phyloP scores from a whole-genome alignment of 2,329 filamentous ascomycete genomes.

The Bimuria novae-zelandiae region DNA sequence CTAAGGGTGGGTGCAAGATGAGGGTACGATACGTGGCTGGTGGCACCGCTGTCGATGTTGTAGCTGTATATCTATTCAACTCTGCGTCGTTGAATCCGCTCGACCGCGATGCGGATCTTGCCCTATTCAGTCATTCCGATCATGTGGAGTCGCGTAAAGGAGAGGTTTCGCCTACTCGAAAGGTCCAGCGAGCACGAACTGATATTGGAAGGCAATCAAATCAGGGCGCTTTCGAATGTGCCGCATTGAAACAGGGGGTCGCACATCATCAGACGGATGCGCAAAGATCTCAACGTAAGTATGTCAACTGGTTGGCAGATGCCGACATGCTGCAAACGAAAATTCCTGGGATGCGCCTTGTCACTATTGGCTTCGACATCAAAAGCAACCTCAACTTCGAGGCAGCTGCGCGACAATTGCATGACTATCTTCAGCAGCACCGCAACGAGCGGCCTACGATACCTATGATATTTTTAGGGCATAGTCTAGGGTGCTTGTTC shows the following conservation, averaged over 20 bases:
- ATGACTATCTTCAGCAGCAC: slow-evolving; percentile 6
- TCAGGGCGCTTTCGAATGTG: neutral
- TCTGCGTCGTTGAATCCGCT: neutral
- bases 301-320: slow-evolving; percentile 9
- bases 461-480: slow-evolving; percentile 13
- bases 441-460: neutral
- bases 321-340: slow-evolving; percentile 10
- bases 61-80: slow-evolving; percentile 7
- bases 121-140: slow-evolving; percentile 3
- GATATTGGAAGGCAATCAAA: slow-evolving; percentile 6
- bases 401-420: slow-evolving; percentile 8
- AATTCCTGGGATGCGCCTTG: slow-evolving; percentile 8
- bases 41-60: neutral
- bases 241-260: neutral
- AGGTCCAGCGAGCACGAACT: slow-evolving; percentile 6
- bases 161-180: neutral
- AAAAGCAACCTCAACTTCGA: neutral
- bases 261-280: neutral
- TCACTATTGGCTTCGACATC: slow-evolving; percentile 11
- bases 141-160: neutral
- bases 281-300: neutral
- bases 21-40: neutral
- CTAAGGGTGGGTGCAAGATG: slow-evolving; percentile 8
- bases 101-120: slow-evolving; percentile 8
- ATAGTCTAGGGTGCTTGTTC: slow-evolving; percentile 3